Base-by-base conservation (phyloP, 2,329 filamentous ascomycete species). In the Hypoxylon sp. region DNA sequence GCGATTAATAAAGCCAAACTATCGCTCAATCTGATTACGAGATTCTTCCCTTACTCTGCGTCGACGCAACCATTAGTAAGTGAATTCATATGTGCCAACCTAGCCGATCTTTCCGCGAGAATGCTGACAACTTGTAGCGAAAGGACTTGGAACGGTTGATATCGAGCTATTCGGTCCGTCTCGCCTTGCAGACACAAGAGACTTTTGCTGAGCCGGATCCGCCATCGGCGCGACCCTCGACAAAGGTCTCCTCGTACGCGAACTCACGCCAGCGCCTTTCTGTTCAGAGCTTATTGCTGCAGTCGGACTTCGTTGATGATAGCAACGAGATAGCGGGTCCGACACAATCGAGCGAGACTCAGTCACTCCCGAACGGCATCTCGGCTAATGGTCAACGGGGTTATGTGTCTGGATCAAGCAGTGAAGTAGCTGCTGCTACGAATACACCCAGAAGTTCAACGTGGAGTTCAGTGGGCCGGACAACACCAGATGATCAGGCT, bases 301-400 rank as follows among this genome's bases (percentile, higher is more conserved):
- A 73, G 16, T 71, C 71, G 1, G 69, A 70, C 30, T 75, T 74
- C 20, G 62, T 70, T 8, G 71, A 75, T 47, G 70, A 74, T 43
- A 73, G 71, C 23, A 63, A 69, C 31, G 66, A 72, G 40, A 64
- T 67, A 23, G 64, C 59, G 2, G 55, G 49, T 1, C 36, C 54
- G 8, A 13, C 16, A 8, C 44, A 46, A 13, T 37, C 31, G 13
- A 7, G 26, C 9, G 29, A 71, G 66, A 9, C 70, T 68, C 37
- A 34, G 16, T 23, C 34, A 2, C 16, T 13, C 8, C 2, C 34
- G 2, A 32, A 17, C 26, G 8, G 26, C 29, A 36, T 40, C 4
- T 40, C 31, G 8, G n/a, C 16, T 12, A 30, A 25, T 7, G 2
- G 8, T 8, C 41, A 49, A 9, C 16, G 23, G n/a, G 11, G 19